phyloP scores from a whole-genome alignment of 441 rosid species.

The Adansonia rubrostipa region DNA sequence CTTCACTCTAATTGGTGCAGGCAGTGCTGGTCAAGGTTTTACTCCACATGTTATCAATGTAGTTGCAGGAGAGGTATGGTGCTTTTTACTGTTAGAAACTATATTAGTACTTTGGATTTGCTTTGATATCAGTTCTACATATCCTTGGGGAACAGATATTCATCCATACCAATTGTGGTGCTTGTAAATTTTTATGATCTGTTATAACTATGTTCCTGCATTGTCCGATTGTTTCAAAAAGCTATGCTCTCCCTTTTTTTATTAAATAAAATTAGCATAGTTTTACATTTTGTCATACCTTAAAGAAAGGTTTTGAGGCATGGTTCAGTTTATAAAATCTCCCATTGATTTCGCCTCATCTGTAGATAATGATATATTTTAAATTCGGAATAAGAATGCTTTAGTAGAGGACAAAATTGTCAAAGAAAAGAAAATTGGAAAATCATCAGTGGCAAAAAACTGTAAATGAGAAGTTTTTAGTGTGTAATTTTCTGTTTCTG shows the following conservation, averaged over 20 bases:
- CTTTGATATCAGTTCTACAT: neutral
- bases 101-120: neutral
- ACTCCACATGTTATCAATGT: slow-evolving; percentile 79
- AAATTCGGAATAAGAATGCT: neutral
- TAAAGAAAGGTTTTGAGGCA: neutral
- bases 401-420: neutral
- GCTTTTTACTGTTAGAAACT: neutral
- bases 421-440: neutral
- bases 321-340: neutral
- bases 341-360: neutral
- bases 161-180: neutral
- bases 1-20: slow-evolving; percentile 46
- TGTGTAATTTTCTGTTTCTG: neutral
- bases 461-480: neutral
- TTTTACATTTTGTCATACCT: neutral
- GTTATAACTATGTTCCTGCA: neutral
- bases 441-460: slow-evolving; percentile 10
- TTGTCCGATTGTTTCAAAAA: neutral
- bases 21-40: slow-evolving; percentile 81
- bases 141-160: neutral
- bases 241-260: neutral
- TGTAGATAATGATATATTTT: neutral
- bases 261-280: neutral
- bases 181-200: neutral
- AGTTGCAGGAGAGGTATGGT: slow-evolving; percentile 89